Evolutionary conservation across 495 filamentous ascomycete genomes (phyloP).

Genomic region (Hypoxylon fragiforme): DNA sequence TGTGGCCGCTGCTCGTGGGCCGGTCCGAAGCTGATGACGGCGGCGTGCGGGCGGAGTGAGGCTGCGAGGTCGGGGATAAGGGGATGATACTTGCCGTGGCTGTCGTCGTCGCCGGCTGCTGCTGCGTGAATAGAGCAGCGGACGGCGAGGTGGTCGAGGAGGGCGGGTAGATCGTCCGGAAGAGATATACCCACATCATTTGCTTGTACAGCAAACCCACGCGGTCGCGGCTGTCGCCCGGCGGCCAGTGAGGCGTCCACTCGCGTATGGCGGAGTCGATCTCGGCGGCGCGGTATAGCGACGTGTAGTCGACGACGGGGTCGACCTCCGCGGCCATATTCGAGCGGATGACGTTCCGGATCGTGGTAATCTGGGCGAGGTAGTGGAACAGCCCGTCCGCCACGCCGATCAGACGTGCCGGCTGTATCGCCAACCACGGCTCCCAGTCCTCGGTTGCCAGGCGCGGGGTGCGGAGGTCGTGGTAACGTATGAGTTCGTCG

Average conservation of each 20-base stretch:
- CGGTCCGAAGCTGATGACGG: slow-evolving; percentile 25
- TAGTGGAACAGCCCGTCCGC: slow-evolving; percentile 83
- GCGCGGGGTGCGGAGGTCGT: slow-evolving; percentile 53
- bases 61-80: slow-evolving; percentile 45
- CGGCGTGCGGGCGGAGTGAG: slow-evolving; percentile 46
- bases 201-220: slow-evolving; percentile 84
- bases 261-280: slow-evolving; percentile 76
- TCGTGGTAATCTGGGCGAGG: slow-evolving; percentile 76
- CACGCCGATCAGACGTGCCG: slow-evolving; percentile 79
- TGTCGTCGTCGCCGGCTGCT: too few relatives aligned
- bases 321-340: slow-evolving; percentile 65
- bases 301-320: slow-evolving; percentile 73
- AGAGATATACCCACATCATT: slow-evolving; percentile 88
- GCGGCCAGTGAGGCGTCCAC: slow-evolving; percentile 74
- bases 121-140: slow-evolving; percentile 29
- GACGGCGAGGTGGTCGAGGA: slow-evolving; percentile 37
- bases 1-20: slow-evolving; percentile 30
- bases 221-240: slow-evolving; percentile 71
- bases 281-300: slow-evolving; percentile 71
- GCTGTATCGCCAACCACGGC: slow-evolving; percentile 73
- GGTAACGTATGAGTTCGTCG: slow-evolving; percentile 74
- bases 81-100: slow-evolving; percentile 42
- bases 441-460: slow-evolving; percentile 64
- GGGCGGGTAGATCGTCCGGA: slow-evolving; percentile 78
- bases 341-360: slow-evolving; percentile 74